These are phyloP conservation scores for Solanum chiquidenum DNA, from an alignment of 257 asterid species.

Conservation along the genomic window DNA sequence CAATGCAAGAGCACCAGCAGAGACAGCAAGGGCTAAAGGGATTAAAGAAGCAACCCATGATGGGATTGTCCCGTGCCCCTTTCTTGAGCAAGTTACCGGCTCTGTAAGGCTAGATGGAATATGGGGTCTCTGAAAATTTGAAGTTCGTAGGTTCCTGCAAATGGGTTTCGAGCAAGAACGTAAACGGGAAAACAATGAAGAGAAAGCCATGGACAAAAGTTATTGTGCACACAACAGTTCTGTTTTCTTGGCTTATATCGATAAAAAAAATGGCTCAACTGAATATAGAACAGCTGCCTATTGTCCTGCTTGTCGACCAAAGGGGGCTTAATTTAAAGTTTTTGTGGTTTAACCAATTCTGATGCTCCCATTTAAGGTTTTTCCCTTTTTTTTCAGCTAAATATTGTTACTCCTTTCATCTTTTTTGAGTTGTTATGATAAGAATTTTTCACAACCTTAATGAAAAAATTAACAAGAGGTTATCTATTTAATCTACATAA, in stretches of 20 bases:
- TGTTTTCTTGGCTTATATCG: neutral
- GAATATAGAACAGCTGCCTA: neutral
- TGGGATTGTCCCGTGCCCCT: neutral
- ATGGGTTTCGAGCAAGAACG: slow-evolving; percentile 43
- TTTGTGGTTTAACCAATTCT: neutral
- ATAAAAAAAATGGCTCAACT: neutral
- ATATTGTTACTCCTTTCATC: neutral
- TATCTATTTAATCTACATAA: no score
- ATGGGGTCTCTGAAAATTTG: slow-evolving; percentile 9
- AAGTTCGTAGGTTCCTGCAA: slow-evolving; percentile 13
- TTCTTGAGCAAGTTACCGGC: slow-evolving; percentile 11
- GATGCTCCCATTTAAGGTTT: neutral
- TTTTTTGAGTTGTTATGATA: neutral
- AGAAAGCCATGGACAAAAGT: slow-evolving; percentile 25
- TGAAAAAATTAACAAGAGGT: neutral
- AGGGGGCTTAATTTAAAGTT: neutral
- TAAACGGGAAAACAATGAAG: slow-evolving; percentile 48
- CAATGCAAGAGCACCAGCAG: slow-evolving; percentile 46
- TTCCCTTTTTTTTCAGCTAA: neutral
- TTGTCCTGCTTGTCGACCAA: no score
- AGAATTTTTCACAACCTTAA: neutral
- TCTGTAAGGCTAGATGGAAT: slow-evolving; percentile 12
- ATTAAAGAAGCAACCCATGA: slow-evolving; percentile 33
- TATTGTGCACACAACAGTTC: neutral
- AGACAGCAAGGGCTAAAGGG: slow-evolving; percentile 54